These are phyloP conservation scores for Ogataea corticis DNA, from an alignment of 805 yeast genomes.

Conservation along the genomic window DNA sequence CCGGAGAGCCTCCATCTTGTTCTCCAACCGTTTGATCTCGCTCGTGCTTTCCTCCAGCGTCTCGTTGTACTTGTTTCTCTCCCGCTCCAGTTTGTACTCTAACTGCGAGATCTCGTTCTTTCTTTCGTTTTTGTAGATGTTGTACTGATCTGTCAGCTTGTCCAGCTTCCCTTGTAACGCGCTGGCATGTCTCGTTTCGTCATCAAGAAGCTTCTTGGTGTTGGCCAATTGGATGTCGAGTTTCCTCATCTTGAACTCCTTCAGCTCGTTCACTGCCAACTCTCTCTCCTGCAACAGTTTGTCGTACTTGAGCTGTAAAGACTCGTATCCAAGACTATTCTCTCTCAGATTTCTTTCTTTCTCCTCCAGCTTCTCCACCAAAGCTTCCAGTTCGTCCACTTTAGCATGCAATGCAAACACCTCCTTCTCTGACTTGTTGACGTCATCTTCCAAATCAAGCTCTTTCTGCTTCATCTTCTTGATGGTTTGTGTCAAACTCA, in stretches of 20 bases:
- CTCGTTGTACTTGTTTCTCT: conserved; percentile 27
- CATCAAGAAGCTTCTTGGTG: conserved; percentile 33
- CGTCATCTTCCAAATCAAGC: conserved; percentile 35
- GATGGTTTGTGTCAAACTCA: conserved; percentile 64
- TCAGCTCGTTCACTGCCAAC: conserved; percentile 28
- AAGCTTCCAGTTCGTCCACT: conserved; percentile 32
- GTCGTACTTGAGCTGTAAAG: conserved; percentile 27
- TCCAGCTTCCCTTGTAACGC: conserved; percentile 25
- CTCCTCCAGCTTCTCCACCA: conserved; percentile 23
- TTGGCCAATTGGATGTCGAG: conserved; percentile 34
- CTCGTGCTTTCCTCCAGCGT: conserved; percentile 33
- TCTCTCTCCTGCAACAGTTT: conserved; percentile 27
- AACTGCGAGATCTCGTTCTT: conserved; percentile 27
- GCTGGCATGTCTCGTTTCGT: conserved; percentile 34
- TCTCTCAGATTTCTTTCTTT: conserved; percentile 27
- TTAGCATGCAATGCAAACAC: conserved; percentile 29
- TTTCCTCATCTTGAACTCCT: conserved; percentile 36
- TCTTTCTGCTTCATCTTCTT: conserved; percentile 58
- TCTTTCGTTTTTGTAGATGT: conserved; percentile 26
- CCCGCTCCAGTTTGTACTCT: conserved; percentile 31
- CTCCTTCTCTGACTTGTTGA: conserved; percentile 31
- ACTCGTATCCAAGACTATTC: conserved; percentile 34
- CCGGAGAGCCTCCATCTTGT: conserved; percentile 67
- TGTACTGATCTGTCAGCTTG: conserved; percentile 23
- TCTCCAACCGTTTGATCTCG: conserved; percentile 64